Base-by-base conservation (phyloP, 208 protist genomes). In the Strigomonas oncopelti region DNA sequence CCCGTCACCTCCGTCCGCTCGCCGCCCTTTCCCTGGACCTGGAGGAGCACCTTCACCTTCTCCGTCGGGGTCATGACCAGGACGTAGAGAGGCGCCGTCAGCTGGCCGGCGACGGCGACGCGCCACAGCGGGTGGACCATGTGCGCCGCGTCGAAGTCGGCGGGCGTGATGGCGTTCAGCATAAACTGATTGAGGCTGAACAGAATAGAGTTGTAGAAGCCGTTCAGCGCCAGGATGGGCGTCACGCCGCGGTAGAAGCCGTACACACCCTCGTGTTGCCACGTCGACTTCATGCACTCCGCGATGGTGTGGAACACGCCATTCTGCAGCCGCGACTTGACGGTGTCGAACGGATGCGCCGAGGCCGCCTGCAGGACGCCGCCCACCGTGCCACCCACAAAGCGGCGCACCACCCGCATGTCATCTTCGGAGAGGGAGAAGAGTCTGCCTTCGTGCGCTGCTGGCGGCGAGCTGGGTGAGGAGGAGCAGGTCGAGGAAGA, bases 271-370 rank as follows among this genome's bases (percentile, higher is more conserved):
- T 92, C 86, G 24, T 71, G 62, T 13, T 24, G 25, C 83, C 73
- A 89, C 28, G 76, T 89, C 55, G 69, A 32, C 32, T 59, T 58
- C 34, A 71, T 70, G 61, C 80, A 88, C 36, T 69, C 76, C 5
- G 67, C 66, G 32, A 85, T 72, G 53, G 63, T 79, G 1, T 82
- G 80, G 57, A 80, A 86, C 51, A 89, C 55, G 28, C 86, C 83
- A 56, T 78, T 74, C 64, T 92, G 86, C 45, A 92, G 69, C 13
- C 83, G 82, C 24, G 78, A 80, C 64, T 92, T 92, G 55, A 92
- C 74, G 11, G 83, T 89, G 53, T 92, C 86, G 51, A 92, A 79
- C 3, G 86, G 86, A 69, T 92, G 80, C 57, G 80, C 85, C n/a
- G 63, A 72, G 38, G 67, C 65, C 1, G 86, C 86, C 77, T 87